phyloP scores from a whole-genome alignment of 768 basidiomycete species.

The Phlegmacium glaucopus region DNA sequence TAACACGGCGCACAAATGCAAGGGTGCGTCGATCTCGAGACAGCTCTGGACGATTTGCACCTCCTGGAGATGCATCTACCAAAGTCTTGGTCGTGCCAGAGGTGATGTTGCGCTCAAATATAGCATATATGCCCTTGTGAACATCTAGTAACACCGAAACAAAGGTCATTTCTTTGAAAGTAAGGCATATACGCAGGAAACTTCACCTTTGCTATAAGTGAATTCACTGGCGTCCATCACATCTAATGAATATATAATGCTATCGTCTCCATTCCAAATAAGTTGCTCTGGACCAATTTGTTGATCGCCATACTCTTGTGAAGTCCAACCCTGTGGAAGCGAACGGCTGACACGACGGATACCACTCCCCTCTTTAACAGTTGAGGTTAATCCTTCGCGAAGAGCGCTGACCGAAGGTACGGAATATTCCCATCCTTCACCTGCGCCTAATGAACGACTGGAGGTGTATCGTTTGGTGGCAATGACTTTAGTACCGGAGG shows the following conservation, averaged over 20 bases:
- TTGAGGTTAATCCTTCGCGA: slow-evolving; percentile 10
- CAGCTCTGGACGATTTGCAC: slow-evolving; percentile 70
- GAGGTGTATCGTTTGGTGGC: slow-evolving; percentile 82
- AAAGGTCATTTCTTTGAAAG: not conserved
- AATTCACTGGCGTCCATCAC: slow-evolving; percentile 48
- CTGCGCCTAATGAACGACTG: slow-evolving; percentile 59
- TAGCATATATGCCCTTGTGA: slow-evolving; percentile 67
- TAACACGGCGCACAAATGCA: slow-evolving; percentile 70
- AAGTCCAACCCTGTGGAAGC: slow-evolving; percentile 59
- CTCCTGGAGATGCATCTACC: slow-evolving; percentile 58
- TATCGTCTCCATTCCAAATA: slow-evolving; percentile 56
- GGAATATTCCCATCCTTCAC: slow-evolving; percentile 69
- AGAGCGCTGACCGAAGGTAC: slow-evolving; percentile 43
- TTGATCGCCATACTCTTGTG: slow-evolving; percentile 58
- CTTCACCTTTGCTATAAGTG: slow-evolving; percentile 61
- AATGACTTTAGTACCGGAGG: slow-evolving; percentile 55
- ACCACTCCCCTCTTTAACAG: slow-evolving; percentile 43
- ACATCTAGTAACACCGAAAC: slow-evolving; percentile 42
- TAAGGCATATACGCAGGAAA: no score
- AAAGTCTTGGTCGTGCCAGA: slow-evolving; percentile 47
- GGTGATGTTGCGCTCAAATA: slow-evolving; percentile 65
- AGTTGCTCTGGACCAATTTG: slow-evolving; percentile 76
- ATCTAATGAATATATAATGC: slow-evolving; percentile 66
- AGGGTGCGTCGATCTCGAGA: slow-evolving; percentile 67
- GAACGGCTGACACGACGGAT: slow-evolving; percentile 51